phyloP scores from a whole-genome alignment of 148 eudicot genomes.

The Diospyros lotus region DNA sequence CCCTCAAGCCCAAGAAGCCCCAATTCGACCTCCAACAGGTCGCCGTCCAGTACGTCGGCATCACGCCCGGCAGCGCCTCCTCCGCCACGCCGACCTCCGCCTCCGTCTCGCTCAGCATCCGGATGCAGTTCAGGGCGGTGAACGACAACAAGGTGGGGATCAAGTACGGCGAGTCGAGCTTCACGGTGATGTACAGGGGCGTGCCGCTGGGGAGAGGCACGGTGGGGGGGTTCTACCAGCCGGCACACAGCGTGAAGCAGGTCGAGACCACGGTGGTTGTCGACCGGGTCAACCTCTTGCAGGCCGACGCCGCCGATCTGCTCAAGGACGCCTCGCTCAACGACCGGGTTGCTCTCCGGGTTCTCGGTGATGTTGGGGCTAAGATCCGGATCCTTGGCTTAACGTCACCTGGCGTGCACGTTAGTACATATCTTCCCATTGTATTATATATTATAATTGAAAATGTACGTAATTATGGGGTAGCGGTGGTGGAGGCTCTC shows the following conservation, averaged over 20 bases:
- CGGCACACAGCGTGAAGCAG: constrained; percentile 64
- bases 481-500: too few species aligned
- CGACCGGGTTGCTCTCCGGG: constrained; percentile 80
- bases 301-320: constrained; percentile 70
- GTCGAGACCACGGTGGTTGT: constrained; percentile 57
- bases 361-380: constrained; percentile 87
- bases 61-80: constrained; percentile 27
- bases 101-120: constrained; percentile 51
- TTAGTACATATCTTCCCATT: constrained; percentile 15
- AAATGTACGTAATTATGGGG: too few species aligned
- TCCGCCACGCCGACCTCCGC: constrained; percentile 31
- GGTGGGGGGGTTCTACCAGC: constrained; percentile 71
- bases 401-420: constrained; percentile 84
- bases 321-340: constrained; percentile 61
- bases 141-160: constrained; percentile 91
- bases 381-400: constrained; percentile 72
- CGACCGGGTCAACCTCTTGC: constrained; percentile 65
- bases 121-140: constrained; percentile 59
- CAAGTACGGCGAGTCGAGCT: constrained; percentile 69
- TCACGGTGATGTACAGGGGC: constrained; percentile 80
- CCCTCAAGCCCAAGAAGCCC: constrained; percentile 85
- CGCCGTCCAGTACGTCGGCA: constrained; percentile 68
- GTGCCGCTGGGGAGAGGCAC: constrained; percentile 69
- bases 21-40: constrained; percentile 80
- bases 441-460: not conserved